These are phyloP conservation scores for Colletotrichum aenigma DNA, from an alignment of 2,329 filamentous ascomycete genomes.

Conservation along the genomic window DNA sequence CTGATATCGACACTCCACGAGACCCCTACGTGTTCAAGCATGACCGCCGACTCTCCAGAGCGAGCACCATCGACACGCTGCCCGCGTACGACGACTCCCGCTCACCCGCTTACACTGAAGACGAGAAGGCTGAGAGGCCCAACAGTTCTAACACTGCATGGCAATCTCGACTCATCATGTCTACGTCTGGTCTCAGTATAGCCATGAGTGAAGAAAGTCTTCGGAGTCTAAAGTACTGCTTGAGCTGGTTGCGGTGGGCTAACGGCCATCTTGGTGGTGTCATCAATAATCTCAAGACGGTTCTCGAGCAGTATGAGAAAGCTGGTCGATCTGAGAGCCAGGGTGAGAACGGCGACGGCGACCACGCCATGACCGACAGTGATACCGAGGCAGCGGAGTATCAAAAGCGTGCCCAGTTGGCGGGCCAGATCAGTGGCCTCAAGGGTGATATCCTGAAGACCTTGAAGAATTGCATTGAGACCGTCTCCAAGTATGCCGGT, in stretches of 20 bases:
- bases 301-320: conserved; percentile 81
- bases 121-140: conserved; percentile 35
- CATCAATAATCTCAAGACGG: conserved; percentile 74
- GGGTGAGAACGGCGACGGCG: conserved; percentile 16
- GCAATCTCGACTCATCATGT: conserved; percentile 86
- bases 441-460: conserved; percentile 77
- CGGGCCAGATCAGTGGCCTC: conserved; percentile 69
- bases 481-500: conserved; percentile 89
- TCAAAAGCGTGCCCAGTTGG: conserved; percentile 52
- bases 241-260: conserved; percentile 79
- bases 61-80: conserved; percentile 74
- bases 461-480: conserved; percentile 80
- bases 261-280: conserved; percentile 81
- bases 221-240: conserved; percentile 81
- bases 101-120: conserved; percentile 76
- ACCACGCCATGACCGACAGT: conserved; percentile 26
- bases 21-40: conserved; percentile 28
- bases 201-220: conserved; percentile 91
- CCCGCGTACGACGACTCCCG: conserved; percentile 84
- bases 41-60: conserved; percentile 64
- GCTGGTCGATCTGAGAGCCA: conserved; percentile 25
- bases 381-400: conserved; percentile 24
- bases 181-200: conserved; percentile 87
- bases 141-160: conserved; percentile 51
- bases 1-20: conserved; percentile 21